These are phyloP conservation scores for Pythium apleroticum DNA, from an alignment of 352 stramenopile genomes.

Conservation along the genomic window DNA sequence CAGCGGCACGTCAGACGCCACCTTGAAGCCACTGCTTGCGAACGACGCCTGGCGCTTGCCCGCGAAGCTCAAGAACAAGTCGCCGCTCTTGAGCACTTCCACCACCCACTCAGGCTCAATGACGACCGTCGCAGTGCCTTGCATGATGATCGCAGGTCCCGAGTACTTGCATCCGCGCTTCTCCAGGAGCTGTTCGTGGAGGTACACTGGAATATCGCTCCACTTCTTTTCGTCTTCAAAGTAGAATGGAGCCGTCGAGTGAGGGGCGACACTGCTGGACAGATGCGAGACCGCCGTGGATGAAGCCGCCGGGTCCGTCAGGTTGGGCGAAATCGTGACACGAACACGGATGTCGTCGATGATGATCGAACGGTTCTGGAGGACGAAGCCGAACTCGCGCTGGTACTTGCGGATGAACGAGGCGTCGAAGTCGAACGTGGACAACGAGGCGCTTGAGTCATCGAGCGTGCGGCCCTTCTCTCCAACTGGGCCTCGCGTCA, in stretches of 20 bases:
- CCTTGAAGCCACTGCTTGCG: slow-evolving; percentile 35
- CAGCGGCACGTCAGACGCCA: slow-evolving; percentile 42
- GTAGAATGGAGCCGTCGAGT: slow-evolving; percentile 77
- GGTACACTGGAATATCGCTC: slow-evolving; percentile 91
- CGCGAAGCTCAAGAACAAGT: slow-evolving; percentile 91
- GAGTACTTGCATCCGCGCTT: slow-evolving; percentile 54
- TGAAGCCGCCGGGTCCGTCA: slow-evolving; percentile 36
- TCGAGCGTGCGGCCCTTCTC: slow-evolving; percentile 38
- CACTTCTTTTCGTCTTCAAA: slow-evolving; percentile 78
- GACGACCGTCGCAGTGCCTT: slow-evolving; percentile 97
- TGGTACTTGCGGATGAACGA: slow-evolving; percentile 94
- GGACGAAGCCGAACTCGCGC: slow-evolving; percentile 97
- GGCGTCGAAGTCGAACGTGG: slow-evolving; percentile 82
- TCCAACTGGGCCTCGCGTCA: slow-evolving; percentile 84
- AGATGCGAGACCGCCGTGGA: slow-evolving; percentile 16
- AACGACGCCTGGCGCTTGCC: slow-evolving; percentile 32
- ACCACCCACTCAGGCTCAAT: slow-evolving; percentile 95
- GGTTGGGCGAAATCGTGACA: slow-evolving; percentile 87
- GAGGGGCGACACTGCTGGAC: slow-evolving; percentile 25
- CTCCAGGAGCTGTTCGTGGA: slow-evolving; percentile 90
- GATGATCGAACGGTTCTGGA: slow-evolving; percentile 91
- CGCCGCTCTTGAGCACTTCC: slow-evolving; percentile 91
- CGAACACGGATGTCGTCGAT: slow-evolving; percentile 98
- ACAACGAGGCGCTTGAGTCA: slow-evolving; percentile 30
- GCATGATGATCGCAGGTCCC: slow-evolving; percentile 97